Evolutionary conservation across 2,329 filamentous ascomycete genomes (phyloP).

Genomic region (Tolypocladium sp.): DNA sequence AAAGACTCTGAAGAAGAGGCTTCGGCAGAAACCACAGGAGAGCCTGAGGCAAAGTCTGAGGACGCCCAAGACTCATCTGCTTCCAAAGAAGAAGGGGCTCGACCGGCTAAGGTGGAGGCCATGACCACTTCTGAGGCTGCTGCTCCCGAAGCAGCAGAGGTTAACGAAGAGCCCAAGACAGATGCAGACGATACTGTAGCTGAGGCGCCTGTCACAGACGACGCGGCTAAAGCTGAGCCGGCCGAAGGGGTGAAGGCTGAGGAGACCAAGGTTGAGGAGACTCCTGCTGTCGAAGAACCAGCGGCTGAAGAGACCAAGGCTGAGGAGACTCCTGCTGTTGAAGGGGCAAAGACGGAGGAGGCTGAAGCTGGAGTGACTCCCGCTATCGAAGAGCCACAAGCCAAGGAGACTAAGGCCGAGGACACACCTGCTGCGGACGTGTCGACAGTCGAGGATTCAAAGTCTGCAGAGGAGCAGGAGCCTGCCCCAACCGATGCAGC

Average conservation of each 20-base stretch:
- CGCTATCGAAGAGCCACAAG: neutral
- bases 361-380: neutral
- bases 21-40: neutral
- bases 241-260: slow-evolving; percentile 2
- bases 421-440: neutral
- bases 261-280: neutral
- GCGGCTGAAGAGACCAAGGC: slow-evolving; percentile 1
- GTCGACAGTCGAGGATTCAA: neutral
- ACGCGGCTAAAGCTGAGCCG: neutral
- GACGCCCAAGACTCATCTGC: neutral
- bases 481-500: neutral
- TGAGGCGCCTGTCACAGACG: no score
- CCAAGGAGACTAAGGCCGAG: neutral
- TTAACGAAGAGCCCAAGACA: neutral
- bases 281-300: neutral
- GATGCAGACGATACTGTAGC: no score
- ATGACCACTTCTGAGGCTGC: neutral
- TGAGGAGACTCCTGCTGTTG: neutral
- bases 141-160: neutral
- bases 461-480: neutral
- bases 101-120: neutral
- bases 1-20: neutral
- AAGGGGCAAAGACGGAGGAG: neutral
- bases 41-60: neutral
- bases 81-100: neutral